These are phyloP conservation scores for Bombardia bombarda DNA, from an alignment of 495 filamentous ascomycete species.

Conservation along the genomic window DNA sequence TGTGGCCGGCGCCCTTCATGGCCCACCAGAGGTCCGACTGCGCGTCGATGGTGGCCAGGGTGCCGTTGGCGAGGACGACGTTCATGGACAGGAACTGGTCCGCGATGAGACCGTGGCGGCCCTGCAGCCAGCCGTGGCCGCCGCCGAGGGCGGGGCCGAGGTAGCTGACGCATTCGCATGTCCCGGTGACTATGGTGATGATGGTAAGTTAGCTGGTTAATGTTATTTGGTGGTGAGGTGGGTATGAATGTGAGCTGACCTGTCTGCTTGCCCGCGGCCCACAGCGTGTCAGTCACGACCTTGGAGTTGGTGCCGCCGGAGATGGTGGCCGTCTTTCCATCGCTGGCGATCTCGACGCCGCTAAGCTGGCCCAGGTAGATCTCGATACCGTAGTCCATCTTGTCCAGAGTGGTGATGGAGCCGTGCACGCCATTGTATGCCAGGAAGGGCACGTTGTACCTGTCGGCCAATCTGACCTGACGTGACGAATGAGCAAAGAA, in stretches of 20 bases:
- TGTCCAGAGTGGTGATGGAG: slow-evolving; percentile 29
- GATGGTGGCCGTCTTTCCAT: slow-evolving; percentile 41
- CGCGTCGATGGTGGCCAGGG: slow-evolving; percentile 26
- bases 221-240: too few relatives aligned
- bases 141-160: slow-evolving; percentile 53
- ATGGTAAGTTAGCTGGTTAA: too few relatives aligned
- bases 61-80: slow-evolving; percentile 51
- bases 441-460: slow-evolving; percentile 40
- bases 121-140: slow-evolving; percentile 53
- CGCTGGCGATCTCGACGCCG: slow-evolving; percentile 29
- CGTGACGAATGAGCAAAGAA: background rate
- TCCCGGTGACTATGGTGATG: slow-evolving; percentile 36
- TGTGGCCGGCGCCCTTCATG: slow-evolving; percentile 52
- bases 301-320: slow-evolving; percentile 40
- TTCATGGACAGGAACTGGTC: slow-evolving; percentile 48
- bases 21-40: slow-evolving; percentile 49
- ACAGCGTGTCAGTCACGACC: slow-evolving; percentile 27
- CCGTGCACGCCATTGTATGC: slow-evolving; percentile 43
- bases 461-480: slow-evolving; percentile 40
- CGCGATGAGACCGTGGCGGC: slow-evolving; percentile 50
- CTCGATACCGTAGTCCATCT: slow-evolving; percentile 39
- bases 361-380: slow-evolving; percentile 38
- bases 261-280: slow-evolving; percentile 29
- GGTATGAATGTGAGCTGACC: slow-evolving; percentile 18
- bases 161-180: slow-evolving; percentile 47